Conservation (phyloP, 768 basidiomycete genomes). For the Rhizopogon salebrosus region DNA sequence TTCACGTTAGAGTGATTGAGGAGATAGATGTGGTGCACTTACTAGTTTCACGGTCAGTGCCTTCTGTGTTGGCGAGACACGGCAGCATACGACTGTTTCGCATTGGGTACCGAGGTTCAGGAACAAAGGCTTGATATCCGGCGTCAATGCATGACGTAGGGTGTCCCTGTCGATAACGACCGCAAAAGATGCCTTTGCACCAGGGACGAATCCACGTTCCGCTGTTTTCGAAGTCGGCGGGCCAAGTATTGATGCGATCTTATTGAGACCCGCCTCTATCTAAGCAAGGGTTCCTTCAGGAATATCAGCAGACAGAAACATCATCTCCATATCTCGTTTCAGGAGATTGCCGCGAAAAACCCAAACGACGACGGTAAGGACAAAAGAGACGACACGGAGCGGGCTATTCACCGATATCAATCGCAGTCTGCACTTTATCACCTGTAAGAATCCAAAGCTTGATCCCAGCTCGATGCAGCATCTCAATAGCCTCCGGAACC, state of each 20-base stretch:
- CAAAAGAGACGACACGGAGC: no score
- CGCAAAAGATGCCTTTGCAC: slow-evolving; percentile 74
- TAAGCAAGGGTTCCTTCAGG: slow-evolving; percentile 72
- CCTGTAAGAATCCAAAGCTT: slow-evolving; percentile 98
- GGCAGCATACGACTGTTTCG: slow-evolving; percentile 96
- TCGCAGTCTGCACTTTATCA: slow-evolving; percentile 97
- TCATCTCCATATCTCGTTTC: slow-evolving; percentile 91
- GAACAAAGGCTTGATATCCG: slow-evolving; percentile 79
- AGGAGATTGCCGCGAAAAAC: slow-evolving; percentile 93
- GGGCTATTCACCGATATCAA: slow-evolving; percentile 80
- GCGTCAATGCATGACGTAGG: slow-evolving; percentile 71
- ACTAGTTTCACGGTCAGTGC: slow-evolving; percentile 94
- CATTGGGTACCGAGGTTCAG: slow-evolving; percentile 92
- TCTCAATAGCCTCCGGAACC: slow-evolving; percentile 94
- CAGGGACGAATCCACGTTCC: slow-evolving; percentile 62
- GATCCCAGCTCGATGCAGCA: slow-evolving; percentile 87
- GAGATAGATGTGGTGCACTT: slow-evolving; percentile 19
- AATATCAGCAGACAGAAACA: slow-evolving; percentile 89
- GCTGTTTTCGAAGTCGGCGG: slow-evolving; percentile 59
- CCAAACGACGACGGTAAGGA: slow-evolving; percentile 25
- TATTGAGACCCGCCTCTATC: slow-evolving; percentile 90
- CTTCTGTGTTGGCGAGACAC: slow-evolving; percentile 96
- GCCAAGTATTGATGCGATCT: slow-evolving; percentile 83
- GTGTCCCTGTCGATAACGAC: slow-evolving; percentile 97
- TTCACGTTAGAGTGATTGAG: slow-evolving; percentile 5